phyloP scores from a whole-genome alignment of 345 rosid species.

The Euphorbia tirucalli region DNA sequence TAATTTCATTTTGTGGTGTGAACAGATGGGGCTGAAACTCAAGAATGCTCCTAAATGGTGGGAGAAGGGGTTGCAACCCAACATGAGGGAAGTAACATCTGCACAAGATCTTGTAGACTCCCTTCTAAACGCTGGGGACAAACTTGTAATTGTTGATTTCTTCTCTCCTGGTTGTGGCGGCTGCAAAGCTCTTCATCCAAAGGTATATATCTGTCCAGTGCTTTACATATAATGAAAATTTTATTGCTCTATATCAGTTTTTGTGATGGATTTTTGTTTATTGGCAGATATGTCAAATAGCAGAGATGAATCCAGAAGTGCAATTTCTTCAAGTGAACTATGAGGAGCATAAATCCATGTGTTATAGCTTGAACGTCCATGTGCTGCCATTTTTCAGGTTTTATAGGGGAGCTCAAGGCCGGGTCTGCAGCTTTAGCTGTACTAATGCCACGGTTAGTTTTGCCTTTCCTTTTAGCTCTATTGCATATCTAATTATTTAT shows the following conservation, averaged over 20 bases:
- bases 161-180: constrained; percentile 98
- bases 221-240: neutral
- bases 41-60: constrained; percentile 79
- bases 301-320: constrained; percentile 70
- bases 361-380: constrained; percentile 86
- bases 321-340: constrained; percentile 86
- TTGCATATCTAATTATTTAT: neutral
- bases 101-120: constrained; percentile 84
- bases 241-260: neutral
- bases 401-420: constrained; percentile 85
- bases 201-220: constrained; percentile 39
- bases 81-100: constrained; percentile 79
- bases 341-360: constrained; percentile 95
- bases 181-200: constrained; percentile 94
- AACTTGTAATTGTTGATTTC: constrained; percentile 82
- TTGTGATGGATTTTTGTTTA: constrained; percentile 7
- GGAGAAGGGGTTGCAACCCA: constrained; percentile 76
- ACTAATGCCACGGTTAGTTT: constrained; percentile 94
- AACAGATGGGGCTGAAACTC: constrained; percentile 50
- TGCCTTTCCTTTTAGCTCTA: no score
- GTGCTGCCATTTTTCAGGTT: constrained; percentile 89
- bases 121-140: constrained; percentile 67
- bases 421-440: constrained; percentile 92
- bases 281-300: constrained; percentile 75
- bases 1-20: neutral